Evolutionary conservation across 306 rosid species (phyloP).

Genomic region (Neltuma alba): DNA sequence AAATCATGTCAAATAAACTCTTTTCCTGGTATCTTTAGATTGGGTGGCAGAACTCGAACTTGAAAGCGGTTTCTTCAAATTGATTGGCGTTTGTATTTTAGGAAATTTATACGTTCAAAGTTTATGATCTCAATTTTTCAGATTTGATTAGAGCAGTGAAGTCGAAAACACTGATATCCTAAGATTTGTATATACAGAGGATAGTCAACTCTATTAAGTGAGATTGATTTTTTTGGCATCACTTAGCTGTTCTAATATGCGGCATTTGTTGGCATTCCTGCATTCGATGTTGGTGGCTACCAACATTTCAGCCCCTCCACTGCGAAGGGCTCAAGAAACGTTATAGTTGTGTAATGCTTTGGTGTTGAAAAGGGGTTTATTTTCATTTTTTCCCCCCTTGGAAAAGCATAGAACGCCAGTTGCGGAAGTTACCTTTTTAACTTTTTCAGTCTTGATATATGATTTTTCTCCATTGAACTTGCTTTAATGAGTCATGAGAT

Average conservation of each 20-base stretch:
- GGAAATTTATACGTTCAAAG: background rate
- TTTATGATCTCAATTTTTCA: background rate
- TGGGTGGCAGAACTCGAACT: background rate
- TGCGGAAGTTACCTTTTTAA: background rate
- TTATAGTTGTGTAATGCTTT: background rate
- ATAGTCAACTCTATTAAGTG: background rate
- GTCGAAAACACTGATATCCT: conserved; percentile 14
- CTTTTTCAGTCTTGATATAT: background rate
- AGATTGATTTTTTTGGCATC: conserved; percentile 13
- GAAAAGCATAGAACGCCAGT: background rate
- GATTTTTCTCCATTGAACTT: conserved; percentile 7
- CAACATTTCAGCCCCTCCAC: background rate
- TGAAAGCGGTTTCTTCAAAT: background rate
- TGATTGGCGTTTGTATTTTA: background rate
- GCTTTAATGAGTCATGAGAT: conserved; percentile 27
- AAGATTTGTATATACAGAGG: conserved; percentile 13
- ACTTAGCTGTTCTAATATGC: conserved; percentile 23
- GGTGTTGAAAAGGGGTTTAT: conserved; percentile 3
- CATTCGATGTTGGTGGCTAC: background rate
- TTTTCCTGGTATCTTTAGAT: background rate
- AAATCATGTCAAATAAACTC: conserved; percentile 1
- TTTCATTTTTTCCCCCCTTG: conserved; percentile 10
- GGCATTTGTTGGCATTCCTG: conserved; percentile 1
- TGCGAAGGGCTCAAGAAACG: background rate
- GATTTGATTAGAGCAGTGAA: conserved; percentile 17